Conservation (phyloP, 805 yeast genomes). For the Lipomyces yamanashiensis region DNA sequence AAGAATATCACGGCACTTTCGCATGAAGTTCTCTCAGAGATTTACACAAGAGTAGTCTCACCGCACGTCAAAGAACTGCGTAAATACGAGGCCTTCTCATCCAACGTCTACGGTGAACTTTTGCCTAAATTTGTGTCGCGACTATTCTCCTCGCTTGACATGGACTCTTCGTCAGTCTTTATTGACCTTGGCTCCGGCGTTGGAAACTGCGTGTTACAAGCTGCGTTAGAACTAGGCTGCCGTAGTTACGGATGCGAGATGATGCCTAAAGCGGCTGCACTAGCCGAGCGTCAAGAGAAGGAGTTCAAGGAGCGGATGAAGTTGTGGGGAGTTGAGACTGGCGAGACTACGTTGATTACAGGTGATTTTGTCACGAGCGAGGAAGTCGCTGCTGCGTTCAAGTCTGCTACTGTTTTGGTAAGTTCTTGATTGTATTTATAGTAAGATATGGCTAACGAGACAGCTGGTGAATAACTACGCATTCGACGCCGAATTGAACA, state of each 20-base stretch:
- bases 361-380: constrained; percentile 74
- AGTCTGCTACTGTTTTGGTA: constrained; percentile 66
- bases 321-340: constrained; percentile 66
- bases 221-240: constrained; percentile 84
- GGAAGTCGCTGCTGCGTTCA: constrained; percentile 58
- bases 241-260: constrained; percentile 88
- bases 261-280: constrained; percentile 77
- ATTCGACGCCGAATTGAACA: constrained; percentile 76
- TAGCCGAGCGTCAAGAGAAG: constrained; percentile 63
- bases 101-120: constrained; percentile 88
- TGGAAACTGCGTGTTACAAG: constrained; percentile 88
- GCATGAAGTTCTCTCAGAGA: constrained; percentile 72
- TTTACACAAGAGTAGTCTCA: constrained; percentile 77
- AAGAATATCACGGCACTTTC: constrained; percentile 44
- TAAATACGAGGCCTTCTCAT: constrained; percentile 83
- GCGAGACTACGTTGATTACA: constrained; percentile 60
- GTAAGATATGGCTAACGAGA: not conserved
- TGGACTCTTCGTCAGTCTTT: constrained; percentile 61
- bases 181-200: constrained; percentile 94
- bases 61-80: constrained; percentile 69
- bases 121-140: constrained; percentile 75
- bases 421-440: not conserved
- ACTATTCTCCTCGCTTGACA: constrained; percentile 63
- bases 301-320: constrained; percentile 64
- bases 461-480: constrained; percentile 77